phyloP scores from a whole-genome alignment of 2,329 filamentous ascomycete species.

The Didymosphaeria variabile region DNA sequence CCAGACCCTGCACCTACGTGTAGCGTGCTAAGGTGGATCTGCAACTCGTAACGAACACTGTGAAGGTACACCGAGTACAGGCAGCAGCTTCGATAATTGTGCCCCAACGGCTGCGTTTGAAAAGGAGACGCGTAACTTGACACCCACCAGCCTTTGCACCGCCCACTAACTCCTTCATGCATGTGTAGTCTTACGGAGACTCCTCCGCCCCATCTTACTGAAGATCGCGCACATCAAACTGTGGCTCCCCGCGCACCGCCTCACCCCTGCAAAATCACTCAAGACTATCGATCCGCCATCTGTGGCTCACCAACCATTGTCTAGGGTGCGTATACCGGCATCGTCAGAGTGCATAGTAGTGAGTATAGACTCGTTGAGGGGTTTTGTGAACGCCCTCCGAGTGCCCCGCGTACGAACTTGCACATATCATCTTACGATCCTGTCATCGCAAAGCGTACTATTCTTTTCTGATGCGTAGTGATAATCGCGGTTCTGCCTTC shows the following conservation, averaged over 20 bases:
- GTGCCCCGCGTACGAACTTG: neutral
- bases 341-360: neutral
- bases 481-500: neutral
- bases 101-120: neutral
- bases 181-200: neutral
- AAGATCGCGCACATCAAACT: neutral
- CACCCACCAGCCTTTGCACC: conserved; percentile 5
- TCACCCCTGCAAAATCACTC: neutral
- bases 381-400: neutral
- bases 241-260: neutral
- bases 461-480: neutral
- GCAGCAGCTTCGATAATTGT: neutral
- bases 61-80: no score
- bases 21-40: neutral
- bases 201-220: conserved; percentile 7
- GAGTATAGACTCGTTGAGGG: no score
- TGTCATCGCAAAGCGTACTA: neutral
- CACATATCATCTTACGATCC: neutral
- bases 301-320: conserved; percentile 7
- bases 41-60: no score
- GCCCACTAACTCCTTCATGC: neutral
- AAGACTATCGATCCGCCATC: neutral
- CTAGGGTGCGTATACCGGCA: neutral
- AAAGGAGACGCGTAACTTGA: neutral
- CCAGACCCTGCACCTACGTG: neutral